A percentile compares a stretch with the other conserved stretches of the same genome.
These are phyloP conservation scores for Chiua sp. DNA, from an alignment of 1,284 basidiomycete species.

Conservation along the genomic window DNA sequence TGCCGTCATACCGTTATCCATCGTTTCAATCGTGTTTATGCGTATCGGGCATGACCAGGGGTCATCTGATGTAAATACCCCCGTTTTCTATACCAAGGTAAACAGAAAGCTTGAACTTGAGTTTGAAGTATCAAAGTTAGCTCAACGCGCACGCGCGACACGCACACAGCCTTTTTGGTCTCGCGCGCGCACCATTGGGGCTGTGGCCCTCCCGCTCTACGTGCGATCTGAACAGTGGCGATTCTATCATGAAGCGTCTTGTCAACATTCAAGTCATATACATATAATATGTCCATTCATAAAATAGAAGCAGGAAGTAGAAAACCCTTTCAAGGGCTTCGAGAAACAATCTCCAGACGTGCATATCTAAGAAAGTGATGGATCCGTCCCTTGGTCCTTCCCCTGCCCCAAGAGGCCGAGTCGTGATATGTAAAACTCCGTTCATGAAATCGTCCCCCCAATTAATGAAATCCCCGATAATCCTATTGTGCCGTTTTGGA, in stretches of 20 bases:
- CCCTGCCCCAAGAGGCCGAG: conserved; percentile 8
- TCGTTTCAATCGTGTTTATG: background rate
- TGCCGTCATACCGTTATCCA: too few species aligned
- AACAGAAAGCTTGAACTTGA: background rate
- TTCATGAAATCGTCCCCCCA: conserved; percentile 29
- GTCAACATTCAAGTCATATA: background rate
- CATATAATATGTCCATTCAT: conserved; percentile 14
- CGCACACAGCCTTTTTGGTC: conserved; percentile 20
- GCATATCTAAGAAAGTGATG: conserved; percentile 5
- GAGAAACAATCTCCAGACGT: conserved; percentile 29
- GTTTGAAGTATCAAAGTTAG: conserved; percentile 25
- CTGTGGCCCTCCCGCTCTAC: conserved; percentile 13
- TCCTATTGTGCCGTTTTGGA: conserved; percentile 42
- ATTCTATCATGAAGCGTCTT: background rate
- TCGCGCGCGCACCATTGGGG: background rate
- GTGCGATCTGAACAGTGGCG: conserved; percentile 11
- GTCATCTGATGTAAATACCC: background rate
- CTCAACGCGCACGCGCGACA: conserved; percentile 6
- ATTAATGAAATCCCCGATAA: conserved; percentile 32
- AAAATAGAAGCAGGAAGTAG: background rate
- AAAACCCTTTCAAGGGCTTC: conserved; percentile 19
- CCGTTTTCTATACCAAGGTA: conserved; percentile 26
- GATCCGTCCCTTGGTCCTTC: background rate
- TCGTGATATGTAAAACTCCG: conserved; percentile 25
- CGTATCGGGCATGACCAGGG: background rate